Percentiles rank a stretch among this genome's conserved stretches.
phyloP scores from a whole-genome alignment of 2,329 filamentous ascomycete species.

The Drechslera avenae region DNA sequence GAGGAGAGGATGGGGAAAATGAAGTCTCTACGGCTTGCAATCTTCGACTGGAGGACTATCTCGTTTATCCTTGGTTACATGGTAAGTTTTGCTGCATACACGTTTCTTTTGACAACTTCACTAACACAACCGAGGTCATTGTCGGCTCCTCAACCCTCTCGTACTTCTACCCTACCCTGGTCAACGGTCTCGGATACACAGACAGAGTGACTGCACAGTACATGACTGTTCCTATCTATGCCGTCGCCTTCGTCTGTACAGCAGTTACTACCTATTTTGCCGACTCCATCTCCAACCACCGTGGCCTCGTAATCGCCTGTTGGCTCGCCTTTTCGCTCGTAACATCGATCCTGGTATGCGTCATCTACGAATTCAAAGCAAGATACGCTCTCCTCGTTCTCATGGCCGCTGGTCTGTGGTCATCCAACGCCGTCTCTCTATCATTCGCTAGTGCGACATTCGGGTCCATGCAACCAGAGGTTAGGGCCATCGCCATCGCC shows the following conservation, averaged over 20 bases:
- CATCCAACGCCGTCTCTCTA: slow-evolving; percentile 58
- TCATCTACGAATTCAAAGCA: slow-evolving; percentile 58
- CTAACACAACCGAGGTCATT: slow-evolving; percentile 40
- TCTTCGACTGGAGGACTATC: slow-evolving; percentile 56
- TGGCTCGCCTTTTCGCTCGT: slow-evolving; percentile 54
- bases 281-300: slow-evolving; percentile 54
- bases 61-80: slow-evolving; percentile 58
- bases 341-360: slow-evolving; percentile 49
- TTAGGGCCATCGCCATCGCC: slow-evolving; percentile 59
- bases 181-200: slow-evolving; percentile 58
- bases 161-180: slow-evolving; percentile 62
- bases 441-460: slow-evolving; percentile 61
- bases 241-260: slow-evolving; percentile 58
- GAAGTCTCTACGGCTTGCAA: slow-evolving; percentile 48
- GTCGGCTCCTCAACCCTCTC: slow-evolving; percentile 58
- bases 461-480: slow-evolving; percentile 55
- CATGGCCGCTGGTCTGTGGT: slow-evolving; percentile 62
- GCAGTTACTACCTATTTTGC: slow-evolving; percentile 54
- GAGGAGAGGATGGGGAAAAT: slow-evolving; percentile 44
- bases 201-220: slow-evolving; percentile 54
- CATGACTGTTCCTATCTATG: slow-evolving; percentile 61
- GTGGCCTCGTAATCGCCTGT: slow-evolving; percentile 56
- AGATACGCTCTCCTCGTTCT: slow-evolving; percentile 62
- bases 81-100: slow-evolving; percentile 31
- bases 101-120: slow-evolving; percentile 23